A percentile compares a stretch with the other conserved stretches of the same genome.
phyloP scores from a whole-genome alignment of 2,329 filamentous ascomycete species.

The Mollisia scopiformis region DNA sequence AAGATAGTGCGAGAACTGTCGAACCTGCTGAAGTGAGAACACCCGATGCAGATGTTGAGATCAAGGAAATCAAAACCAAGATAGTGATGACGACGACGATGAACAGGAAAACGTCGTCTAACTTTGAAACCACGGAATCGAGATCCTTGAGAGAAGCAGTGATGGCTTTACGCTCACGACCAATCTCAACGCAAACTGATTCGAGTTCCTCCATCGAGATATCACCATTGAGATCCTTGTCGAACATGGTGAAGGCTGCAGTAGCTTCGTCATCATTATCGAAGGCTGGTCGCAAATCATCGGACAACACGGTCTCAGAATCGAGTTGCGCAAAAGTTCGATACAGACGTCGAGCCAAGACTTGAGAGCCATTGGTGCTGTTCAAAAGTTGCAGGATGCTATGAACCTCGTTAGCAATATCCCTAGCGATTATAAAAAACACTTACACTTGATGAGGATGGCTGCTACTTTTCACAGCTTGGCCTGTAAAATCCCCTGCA shows the following conservation, averaged over 20 bases:
- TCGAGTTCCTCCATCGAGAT: constrained; percentile 96
- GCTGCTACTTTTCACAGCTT: constrained; percentile 65
- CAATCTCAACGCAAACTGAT: constrained; percentile 90
- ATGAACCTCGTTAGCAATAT: constrained; percentile 20
- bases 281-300: constrained; percentile 80
- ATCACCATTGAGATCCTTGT: constrained; percentile 95
- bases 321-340: constrained; percentile 79
- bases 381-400: constrained; percentile 73
- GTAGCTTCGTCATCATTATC: constrained; percentile 83
- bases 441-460: constrained; percentile 77
- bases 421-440: not conserved
- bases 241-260: constrained; percentile 88
- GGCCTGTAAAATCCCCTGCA: constrained; percentile 90
- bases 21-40: constrained; percentile 90
- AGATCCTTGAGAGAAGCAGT: constrained; percentile 93
- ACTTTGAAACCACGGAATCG: constrained; percentile 88
- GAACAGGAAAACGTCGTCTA: constrained; percentile 88
- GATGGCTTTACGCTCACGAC: constrained; percentile 92
- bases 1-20: constrained; percentile 84
- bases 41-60: constrained; percentile 87
- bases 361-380: constrained; percentile 74
- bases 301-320: constrained; percentile 74
- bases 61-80: constrained; percentile 85
- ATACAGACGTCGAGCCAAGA: constrained; percentile 85
- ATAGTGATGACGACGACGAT: constrained; percentile 80